A percentile compares a stretch with the other conserved stretches of the same genome.
Evolutionary conservation across 2,329 filamentous ascomycete species (phyloP).

Genomic region (Aspergillus persii): DNA sequence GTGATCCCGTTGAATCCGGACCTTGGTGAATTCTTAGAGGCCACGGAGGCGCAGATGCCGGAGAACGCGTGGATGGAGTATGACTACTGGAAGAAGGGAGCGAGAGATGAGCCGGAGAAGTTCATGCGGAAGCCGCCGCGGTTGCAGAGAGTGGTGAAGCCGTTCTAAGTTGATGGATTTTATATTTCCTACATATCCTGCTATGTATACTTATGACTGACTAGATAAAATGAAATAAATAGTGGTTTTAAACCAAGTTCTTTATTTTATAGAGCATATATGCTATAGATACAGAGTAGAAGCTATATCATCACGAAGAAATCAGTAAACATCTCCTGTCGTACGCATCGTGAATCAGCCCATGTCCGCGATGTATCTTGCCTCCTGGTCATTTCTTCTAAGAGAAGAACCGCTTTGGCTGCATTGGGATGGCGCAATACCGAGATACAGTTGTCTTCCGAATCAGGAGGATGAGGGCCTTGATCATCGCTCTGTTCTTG

Average conservation of each 20-base stretch:
- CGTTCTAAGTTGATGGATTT: slow-evolving; percentile 21
- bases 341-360: slow-evolving; percentile 35
- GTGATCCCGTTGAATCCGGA: slow-evolving; percentile 60
- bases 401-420: slow-evolving; percentile 28
- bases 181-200: not conserved
- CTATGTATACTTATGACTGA: not conserved
- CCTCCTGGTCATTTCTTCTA: slow-evolving; percentile 35
- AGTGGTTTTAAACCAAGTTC: too few species aligned
- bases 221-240: not conserved
- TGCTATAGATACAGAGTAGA: not conserved
- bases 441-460: not conserved
- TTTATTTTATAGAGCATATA: not conserved
- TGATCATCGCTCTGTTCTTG: slow-evolving; percentile 6
- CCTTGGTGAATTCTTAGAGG: slow-evolving; percentile 57
- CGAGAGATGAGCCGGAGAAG: slow-evolving; percentile 48
- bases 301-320: slow-evolving; percentile 32
- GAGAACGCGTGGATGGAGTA: slow-evolving; percentile 67
- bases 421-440: slow-evolving; percentile 30
- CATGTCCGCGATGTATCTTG: slow-evolving; percentile 34
- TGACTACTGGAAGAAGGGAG: slow-evolving; percentile 60
- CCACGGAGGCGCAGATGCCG: slow-evolving; percentile 63
- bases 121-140: slow-evolving; percentile 40
- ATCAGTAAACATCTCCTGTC: slow-evolving; percentile 33
- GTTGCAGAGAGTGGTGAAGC: slow-evolving; percentile 36
- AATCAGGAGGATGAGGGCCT: not conserved